Conservation (phyloP, 2,329 filamentous ascomycete species). For the Phyllosticta paracitricarpa region DNA sequence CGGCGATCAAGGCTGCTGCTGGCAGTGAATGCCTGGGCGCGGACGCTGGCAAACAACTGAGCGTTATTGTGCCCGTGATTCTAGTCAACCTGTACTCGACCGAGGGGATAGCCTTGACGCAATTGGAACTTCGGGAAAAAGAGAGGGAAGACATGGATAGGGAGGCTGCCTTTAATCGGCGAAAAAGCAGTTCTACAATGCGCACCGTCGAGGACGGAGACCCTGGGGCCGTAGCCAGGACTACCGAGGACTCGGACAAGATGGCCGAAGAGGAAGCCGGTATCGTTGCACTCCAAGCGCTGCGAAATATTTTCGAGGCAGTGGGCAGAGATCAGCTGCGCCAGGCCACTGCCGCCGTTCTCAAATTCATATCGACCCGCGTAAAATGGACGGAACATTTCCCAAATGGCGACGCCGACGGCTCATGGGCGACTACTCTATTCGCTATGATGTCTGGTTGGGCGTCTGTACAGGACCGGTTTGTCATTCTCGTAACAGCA, state of each 20-base stretch:
- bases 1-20: conserved; percentile 69
- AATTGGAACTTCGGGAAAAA: conserved; percentile 57
- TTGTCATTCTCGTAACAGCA: conserved; percentile 73
- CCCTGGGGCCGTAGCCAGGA: conserved; percentile 60
- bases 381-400: conserved; percentile 19
- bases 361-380: conserved; percentile 56
- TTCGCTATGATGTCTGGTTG: conserved; percentile 73
- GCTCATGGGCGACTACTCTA: conserved; percentile 72
- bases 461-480: conserved; percentile 90
- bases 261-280: conserved; percentile 83
- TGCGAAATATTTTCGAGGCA: conserved; percentile 75
- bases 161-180: conserved; percentile 53
- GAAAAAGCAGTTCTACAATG: conserved; percentile 72
- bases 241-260: conserved; percentile 78
- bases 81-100: conserved; percentile 77
- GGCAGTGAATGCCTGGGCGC: conserved; percentile 69
- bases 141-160: conserved; percentile 59
- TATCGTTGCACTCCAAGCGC: conserved; percentile 70
- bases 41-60: conserved; percentile 65
- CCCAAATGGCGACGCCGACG: conserved; percentile 33
- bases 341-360: conserved; percentile 59
- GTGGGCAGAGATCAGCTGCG: conserved; percentile 77
- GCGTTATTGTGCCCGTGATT: conserved; percentile 72
- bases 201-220: conserved; percentile 62
- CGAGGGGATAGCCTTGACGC: conserved; percentile 57